A percentile compares a stretch with the other conserved stretches of the same genome.
These are phyloP conservation scores for Alternaria arborescens DNA, from an alignment of 2,329 filamentous ascomycete genomes.

Conservation along the genomic window DNA sequence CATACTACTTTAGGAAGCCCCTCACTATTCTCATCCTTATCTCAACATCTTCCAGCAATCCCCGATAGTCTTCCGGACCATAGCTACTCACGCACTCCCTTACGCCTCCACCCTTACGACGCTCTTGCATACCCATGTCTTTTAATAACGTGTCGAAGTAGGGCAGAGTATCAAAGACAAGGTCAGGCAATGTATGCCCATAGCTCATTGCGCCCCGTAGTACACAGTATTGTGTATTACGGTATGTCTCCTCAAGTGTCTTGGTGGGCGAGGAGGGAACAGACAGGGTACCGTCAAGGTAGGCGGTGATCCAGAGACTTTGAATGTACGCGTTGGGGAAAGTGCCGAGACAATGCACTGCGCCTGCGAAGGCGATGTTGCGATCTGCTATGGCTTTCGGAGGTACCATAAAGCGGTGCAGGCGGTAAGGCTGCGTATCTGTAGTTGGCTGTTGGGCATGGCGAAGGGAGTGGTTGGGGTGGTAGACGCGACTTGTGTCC, in stretches of 20 bases:
- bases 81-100: conserved; percentile 35
- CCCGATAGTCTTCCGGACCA: conserved; percentile 65
- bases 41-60: conserved; percentile 59
- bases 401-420: conserved; percentile 57
- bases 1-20: not conserved
- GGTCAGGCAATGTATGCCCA: conserved; percentile 67
- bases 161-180: conserved; percentile 42
- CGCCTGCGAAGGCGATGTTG: conserved; percentile 31
- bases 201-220: conserved; percentile 76
- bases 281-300: conserved; percentile 63
- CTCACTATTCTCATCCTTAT: conserved; percentile 48
- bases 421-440: conserved; percentile 41
- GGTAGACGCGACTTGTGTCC: conserved; percentile 26
- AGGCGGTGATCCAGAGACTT: conserved; percentile 65
- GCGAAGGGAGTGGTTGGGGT: conserved; percentile 31
- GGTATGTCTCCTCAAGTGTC: conserved; percentile 54
- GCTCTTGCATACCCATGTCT: conserved; percentile 33
- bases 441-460: conserved; percentile 14
- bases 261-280: conserved; percentile 23
- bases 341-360: conserved; percentile 50
- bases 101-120: conserved; percentile 30
- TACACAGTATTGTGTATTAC: conserved; percentile 73
- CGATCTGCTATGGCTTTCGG: conserved; percentile 17
- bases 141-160: conserved; percentile 39
- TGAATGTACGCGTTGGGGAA: conserved; percentile 52